Evolutionary conservation across 768 basidiomycete species (phyloP), one percentile per base, ranked within the genome.

Genomic region (Asterophora lycoperdoides): DNA sequence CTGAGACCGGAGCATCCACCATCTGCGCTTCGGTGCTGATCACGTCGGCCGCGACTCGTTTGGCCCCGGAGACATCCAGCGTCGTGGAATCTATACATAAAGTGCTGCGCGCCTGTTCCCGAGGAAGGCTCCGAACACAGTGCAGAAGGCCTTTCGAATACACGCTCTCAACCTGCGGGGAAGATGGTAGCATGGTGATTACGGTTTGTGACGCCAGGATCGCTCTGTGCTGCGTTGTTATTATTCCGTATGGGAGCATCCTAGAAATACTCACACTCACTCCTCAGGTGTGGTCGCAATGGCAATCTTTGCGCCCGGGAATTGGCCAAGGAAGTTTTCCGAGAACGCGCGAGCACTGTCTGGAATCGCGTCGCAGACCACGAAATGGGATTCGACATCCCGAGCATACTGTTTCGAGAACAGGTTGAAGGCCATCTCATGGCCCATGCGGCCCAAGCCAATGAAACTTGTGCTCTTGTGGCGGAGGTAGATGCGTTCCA

Each of bases 1-100:
- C 94, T 41, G 91, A 93, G 1, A 97, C 93, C 2, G 94, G 94
- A 5, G 94, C 93, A 62, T 97, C 94, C 17, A 96, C 75, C 81
- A 96, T 92, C 34, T 68, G 68, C 6, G 84, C 89, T 19, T 86
- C 84, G 20, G 74, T 67, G 11, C 59, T 49, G 8, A 68, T 70
- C 1, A 89, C 78, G 18, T 74, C 67, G 8, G 62, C 51, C 0
- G 91, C 79, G 9, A 94, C 81, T 26, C 75, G 65, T 35, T 80
- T 80, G 0, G 93, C 84, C 8, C 86, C 80, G 6, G 72, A 72
- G 5, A 93, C 86, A 57, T 95, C 92, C 33, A 94, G 73, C 0
- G 94, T 95, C 8, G 94, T 97, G 7, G 89, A 91, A 66, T 97
- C 93, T 44, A 97, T 88, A 55, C 84, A 81, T 9, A 95, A 62